Conservation (phyloP, 768 basidiomycete species). For the Trametes gibbosa region DNA sequence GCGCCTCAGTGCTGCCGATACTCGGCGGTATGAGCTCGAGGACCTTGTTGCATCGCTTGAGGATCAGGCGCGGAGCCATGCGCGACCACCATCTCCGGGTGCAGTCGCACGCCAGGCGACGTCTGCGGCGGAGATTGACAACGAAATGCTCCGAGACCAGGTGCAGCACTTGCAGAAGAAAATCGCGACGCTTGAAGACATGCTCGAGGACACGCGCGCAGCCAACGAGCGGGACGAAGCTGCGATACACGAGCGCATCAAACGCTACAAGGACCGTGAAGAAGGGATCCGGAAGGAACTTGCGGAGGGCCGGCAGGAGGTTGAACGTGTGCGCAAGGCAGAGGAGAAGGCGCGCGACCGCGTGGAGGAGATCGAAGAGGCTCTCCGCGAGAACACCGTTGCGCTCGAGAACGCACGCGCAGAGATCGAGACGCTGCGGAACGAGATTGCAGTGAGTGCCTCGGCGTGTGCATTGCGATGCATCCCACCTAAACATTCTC, state of each 20-base stretch:
- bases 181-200: conserved; percentile 74
- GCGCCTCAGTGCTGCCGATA: conserved; percentile 67
- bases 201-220: conserved; percentile 72
- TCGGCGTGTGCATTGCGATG: not conserved
- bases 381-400: conserved; percentile 79
- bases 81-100: conserved; percentile 35
- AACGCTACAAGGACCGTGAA: conserved; percentile 70
- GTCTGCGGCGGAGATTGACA: conserved; percentile 90
- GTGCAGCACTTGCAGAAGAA: conserved; percentile 83
- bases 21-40: conserved; percentile 76
- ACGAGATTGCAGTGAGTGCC: conserved; percentile 69
- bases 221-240: conserved; percentile 74
- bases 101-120: conserved; percentile 41
- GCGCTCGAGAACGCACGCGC: conserved; percentile 88
- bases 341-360: conserved; percentile 62
- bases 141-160: conserved; percentile 88
- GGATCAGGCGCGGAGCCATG: conserved; percentile 38
- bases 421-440: conserved; percentile 78
- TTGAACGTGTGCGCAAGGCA: conserved; percentile 58
- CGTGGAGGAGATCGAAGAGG: conserved; percentile 86
- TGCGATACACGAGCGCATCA: conserved; percentile 58
- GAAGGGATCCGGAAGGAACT: conserved; percentile 71
- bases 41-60: conserved; percentile 58
- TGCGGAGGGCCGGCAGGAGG: conserved; percentile 58
- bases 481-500: conserved; percentile 22